A percentile compares a stretch with the other conserved stretches of the same genome.
These are phyloP conservation scores for Pleurotus salmoneostramineus DNA, from an alignment of 768 basidiomycete species.

Conservation along the genomic window DNA sequence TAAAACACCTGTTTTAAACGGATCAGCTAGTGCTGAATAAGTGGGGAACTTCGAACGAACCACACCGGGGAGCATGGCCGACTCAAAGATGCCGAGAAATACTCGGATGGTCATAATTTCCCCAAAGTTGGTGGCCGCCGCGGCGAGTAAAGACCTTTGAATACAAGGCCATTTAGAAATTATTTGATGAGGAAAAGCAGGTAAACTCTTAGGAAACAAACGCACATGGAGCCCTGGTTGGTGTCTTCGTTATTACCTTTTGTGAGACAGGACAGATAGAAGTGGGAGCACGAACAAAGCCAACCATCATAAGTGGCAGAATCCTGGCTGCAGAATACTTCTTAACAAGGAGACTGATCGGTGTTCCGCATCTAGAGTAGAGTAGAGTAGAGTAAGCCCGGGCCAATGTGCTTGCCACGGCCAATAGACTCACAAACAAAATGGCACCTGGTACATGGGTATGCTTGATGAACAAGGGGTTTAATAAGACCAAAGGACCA, in stretches of 20 bases:
- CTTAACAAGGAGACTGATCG: conserved; percentile 46
- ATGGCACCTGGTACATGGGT: conserved; percentile 28
- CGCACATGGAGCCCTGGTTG: conserved; percentile 37
- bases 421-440: conserved; percentile 33
- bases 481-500: neutral
- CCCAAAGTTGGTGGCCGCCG: conserved; percentile 42
- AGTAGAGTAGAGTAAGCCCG: neutral
- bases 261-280: neutral
- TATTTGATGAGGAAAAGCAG: neutral
- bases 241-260: neutral
- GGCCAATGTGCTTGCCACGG: no score
- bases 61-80: conserved; percentile 45
- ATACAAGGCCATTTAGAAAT: neutral
- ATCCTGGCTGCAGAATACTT: conserved; percentile 4
- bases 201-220: neutral
- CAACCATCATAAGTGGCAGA: conserved; percentile 25
- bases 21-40: neutral
- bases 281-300: conserved; percentile 33
- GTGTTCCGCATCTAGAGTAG: conserved; percentile 38
- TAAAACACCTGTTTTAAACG: conserved; percentile 33
- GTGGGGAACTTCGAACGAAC: conserved; percentile 11
- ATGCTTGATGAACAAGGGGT: neutral
- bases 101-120: conserved; percentile 46
- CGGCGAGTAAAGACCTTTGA: conserved; percentile 39
- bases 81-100: conserved; percentile 48